These are phyloP conservation scores for Leccinum subtestaceum DNA, from an alignment of 768 basidiomycete genomes.

Conservation along the genomic window DNA sequence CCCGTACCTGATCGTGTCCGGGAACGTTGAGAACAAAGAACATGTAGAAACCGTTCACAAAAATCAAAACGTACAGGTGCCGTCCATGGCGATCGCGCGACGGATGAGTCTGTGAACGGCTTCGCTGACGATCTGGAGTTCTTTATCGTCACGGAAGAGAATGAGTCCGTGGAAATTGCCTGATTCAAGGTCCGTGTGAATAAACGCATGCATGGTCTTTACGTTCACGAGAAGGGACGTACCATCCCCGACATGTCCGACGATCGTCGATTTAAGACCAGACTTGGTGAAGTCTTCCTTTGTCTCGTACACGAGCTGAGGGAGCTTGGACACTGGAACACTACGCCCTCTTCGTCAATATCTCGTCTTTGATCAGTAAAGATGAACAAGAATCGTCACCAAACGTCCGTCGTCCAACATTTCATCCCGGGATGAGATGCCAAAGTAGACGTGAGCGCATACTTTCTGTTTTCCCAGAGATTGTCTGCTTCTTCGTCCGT, in stretches of 20 bases:
- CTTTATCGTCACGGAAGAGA: slow-evolving; percentile 57
- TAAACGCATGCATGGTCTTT: background rate
- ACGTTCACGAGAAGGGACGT: slow-evolving; percentile 34
- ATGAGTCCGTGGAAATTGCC: slow-evolving; percentile 49
- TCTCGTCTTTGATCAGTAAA: background rate
- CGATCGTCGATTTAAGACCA: slow-evolving; percentile 64
- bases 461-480: slow-evolving; percentile 85
- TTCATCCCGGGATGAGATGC: slow-evolving; percentile 59
- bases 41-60: background rate
- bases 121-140: slow-evolving; percentile 50
- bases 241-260: slow-evolving; percentile 81
- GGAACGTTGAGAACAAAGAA: background rate
- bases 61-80: slow-evolving; percentile 56
- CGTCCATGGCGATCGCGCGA: slow-evolving; percentile 70
- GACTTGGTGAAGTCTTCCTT: slow-evolving; percentile 68
- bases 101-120: slow-evolving; percentile 71
- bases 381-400: slow-evolving; percentile 42
- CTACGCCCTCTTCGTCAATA: slow-evolving; percentile 28
- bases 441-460: slow-evolving; percentile 71
- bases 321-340: slow-evolving; percentile 68
- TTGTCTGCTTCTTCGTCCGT: slow-evolving; percentile 72
- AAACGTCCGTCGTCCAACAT: slow-evolving; percentile 89
- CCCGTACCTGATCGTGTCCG: slow-evolving; percentile 55
- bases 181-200: slow-evolving; percentile 9
- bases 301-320: slow-evolving; percentile 71